Evolutionary conservation across 1,284 basidiomycete species (phyloP).

Genomic region (Somion occarium): DNA sequence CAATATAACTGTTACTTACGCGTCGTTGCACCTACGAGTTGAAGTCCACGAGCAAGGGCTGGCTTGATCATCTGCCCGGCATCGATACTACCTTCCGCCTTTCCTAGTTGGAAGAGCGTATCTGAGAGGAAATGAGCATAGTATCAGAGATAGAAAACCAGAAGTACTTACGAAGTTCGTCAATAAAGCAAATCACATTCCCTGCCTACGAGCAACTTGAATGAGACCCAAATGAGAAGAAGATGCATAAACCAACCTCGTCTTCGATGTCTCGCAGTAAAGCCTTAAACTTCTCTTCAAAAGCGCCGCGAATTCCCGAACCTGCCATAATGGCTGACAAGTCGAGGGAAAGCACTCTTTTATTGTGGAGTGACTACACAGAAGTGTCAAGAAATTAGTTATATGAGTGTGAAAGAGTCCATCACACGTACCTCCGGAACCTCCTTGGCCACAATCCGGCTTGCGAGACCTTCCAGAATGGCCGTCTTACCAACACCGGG

Average conservation of each 20-base stretch:
- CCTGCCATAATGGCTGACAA: slow-evolving; percentile 81
- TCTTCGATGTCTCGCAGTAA: slow-evolving; percentile 86
- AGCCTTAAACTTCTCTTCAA: slow-evolving; percentile 90
- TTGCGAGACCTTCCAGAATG: slow-evolving; percentile 88
- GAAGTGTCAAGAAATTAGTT: slow-evolving; percentile 1
- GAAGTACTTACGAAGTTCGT: slow-evolving; percentile 75
- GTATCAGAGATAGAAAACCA: not conserved
- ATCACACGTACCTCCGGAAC: slow-evolving; percentile 72
- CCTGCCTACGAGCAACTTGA: slow-evolving; percentile 38
- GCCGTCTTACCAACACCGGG: slow-evolving; percentile 92
- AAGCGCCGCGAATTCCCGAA: slow-evolving; percentile 85
- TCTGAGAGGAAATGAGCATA: slow-evolving; percentile 35
- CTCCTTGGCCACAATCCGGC: slow-evolving; percentile 84
- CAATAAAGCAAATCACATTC: slow-evolving; percentile 85
- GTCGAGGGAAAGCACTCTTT: slow-evolving; percentile 80
- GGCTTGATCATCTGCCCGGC: slow-evolving; percentile 92
- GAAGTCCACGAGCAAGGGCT: slow-evolving; percentile 79
- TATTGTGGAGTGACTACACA: slow-evolving; percentile 71
- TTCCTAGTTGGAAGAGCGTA: slow-evolving; percentile 81
- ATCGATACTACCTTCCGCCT: slow-evolving; percentile 88
- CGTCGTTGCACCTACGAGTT: slow-evolving; percentile 86
- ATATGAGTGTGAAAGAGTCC: not conserved
- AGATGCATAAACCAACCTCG: slow-evolving; percentile 41
- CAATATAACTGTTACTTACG: slow-evolving; percentile 39
- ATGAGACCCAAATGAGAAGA: not conserved